Base-by-base conservation (phyloP, 2,329 filamentous ascomycete species). In the Claviceps quebecensis region DNA sequence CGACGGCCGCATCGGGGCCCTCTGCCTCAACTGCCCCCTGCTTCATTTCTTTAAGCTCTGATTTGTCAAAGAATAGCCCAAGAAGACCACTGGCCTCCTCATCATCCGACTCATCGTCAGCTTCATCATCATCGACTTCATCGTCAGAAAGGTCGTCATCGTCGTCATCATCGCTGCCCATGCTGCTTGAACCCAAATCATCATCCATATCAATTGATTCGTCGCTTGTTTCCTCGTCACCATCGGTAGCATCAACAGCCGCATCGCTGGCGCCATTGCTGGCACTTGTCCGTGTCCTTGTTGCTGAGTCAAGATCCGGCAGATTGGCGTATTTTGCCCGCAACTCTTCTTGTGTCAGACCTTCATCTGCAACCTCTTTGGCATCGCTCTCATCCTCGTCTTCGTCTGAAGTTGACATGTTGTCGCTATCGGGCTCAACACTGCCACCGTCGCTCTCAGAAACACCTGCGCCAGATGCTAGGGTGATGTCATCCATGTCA, bases 131-230 rank as follows among this genome's bases (percentile, higher is more conserved):
- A 3, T 72, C 73, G 4, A 66, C 67, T 1, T 64, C 66, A 2
- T 65, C 64, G 29, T 67, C 65, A 3, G 67, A 71, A 36, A 29
- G 39, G 14, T 26, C 49, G 16, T 68, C 69, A 45, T 69, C 72
- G 17, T 48, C 51, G 7, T 57, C 53, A 16, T 73, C 70, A 16
- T 69, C 70, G 48, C 57, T 61, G 7, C 56, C 65, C 61, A 71
- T 69, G 45, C 83, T 78, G 29, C 74, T 78, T 3, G 78, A 80
- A 2, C 77, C 78, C 57, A 81, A 66, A 52, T 83, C 80, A 53
- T 83, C 80, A 56, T 84, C 80, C 80, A 84, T 84, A 58, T 83
- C 79, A 22, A 83, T 69, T 1, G 81, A 83, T 60, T 84, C 80
- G 56, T 84, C 81, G 44, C 74, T 78, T 4, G 74, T 80, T 8